Evolutionary conservation across 306 rosid species (phyloP).

Genomic region (Chamaecrista fasciculata): DNA sequence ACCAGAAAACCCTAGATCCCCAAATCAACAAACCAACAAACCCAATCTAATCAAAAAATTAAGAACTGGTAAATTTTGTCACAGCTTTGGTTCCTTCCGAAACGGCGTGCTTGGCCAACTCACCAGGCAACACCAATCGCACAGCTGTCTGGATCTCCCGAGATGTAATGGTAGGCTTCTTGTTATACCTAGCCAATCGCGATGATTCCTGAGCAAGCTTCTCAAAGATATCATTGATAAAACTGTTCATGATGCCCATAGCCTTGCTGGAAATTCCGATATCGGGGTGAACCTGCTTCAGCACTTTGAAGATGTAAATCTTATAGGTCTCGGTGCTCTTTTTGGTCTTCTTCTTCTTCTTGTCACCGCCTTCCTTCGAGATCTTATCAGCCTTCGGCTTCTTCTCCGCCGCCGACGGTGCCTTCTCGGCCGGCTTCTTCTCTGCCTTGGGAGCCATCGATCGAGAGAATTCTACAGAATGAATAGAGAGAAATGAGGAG

Average conservation of each 20-base stretch:
- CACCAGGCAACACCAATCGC: slow-evolving; percentile 72
- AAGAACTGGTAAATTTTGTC: slow-evolving; percentile 68
- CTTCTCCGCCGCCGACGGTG: slow-evolving; percentile 58
- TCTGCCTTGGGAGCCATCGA: slow-evolving; percentile 73
- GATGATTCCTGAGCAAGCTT: slow-evolving; percentile 80
- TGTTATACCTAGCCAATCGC: slow-evolving; percentile 60
- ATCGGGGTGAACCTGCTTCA: slow-evolving; percentile 85
- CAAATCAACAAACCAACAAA: too few relatives aligned
- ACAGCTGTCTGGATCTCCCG: slow-evolving; percentile 83
- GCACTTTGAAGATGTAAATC: slow-evolving; percentile 79
- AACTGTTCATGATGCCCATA: slow-evolving; percentile 84
- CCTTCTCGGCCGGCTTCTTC: slow-evolving; percentile 57
- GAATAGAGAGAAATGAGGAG: background rate
- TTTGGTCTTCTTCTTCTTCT: slow-evolving; percentile 71
- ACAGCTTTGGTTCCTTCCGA: slow-evolving; percentile 84
- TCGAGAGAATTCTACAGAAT: background rate
- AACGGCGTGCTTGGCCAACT: slow-evolving; percentile 75
- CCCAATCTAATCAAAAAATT: background rate
- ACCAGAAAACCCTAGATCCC: slow-evolving; percentile 6
- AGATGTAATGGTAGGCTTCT: slow-evolving; percentile 71
- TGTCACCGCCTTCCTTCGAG: slow-evolving; percentile 63
- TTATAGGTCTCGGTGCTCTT: slow-evolving; percentile 70
- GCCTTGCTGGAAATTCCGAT: slow-evolving; percentile 82
- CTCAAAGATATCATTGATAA: slow-evolving; percentile 79
- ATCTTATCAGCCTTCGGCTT: slow-evolving; percentile 80